These are phyloP conservation scores for Colletotrichum somersetense DNA, from an alignment of 2,329 filamentous ascomycete species.

Conservation along the genomic window DNA sequence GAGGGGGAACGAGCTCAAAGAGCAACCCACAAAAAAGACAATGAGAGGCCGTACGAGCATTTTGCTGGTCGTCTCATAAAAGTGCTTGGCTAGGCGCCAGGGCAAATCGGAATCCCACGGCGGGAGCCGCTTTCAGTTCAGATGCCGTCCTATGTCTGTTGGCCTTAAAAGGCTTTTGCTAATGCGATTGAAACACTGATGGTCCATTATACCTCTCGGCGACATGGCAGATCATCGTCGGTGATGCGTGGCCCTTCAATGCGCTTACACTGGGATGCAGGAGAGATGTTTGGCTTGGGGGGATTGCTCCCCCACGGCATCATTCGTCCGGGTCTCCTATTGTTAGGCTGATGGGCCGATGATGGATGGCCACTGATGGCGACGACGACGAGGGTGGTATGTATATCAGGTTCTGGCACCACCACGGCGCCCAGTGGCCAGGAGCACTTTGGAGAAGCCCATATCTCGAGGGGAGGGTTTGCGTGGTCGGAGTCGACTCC, in stretches of 20 bases:
- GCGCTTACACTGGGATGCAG: background rate
- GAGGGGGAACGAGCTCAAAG: background rate
- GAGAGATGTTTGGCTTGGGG: background rate
- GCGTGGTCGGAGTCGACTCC: background rate
- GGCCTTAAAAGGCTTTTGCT: background rate
- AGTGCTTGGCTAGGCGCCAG: background rate
- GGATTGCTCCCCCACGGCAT: no score
- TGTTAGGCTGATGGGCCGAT: no score
- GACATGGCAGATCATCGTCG: background rate
- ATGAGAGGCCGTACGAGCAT: background rate
- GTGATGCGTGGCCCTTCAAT: background rate
- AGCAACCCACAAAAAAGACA: background rate
- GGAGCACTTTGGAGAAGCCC: background rate
- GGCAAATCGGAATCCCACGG: conserved; percentile 13
- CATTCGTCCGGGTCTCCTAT: no score
- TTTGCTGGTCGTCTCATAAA: background rate
- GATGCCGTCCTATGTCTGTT: background rate
- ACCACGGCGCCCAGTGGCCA: background rate
- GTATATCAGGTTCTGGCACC: background rate
- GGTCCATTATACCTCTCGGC: conserved; percentile 5
- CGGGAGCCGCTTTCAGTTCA: conserved; percentile 1
- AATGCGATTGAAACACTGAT: conserved; percentile 22
- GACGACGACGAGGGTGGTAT: background rate
- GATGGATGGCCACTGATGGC: no score
- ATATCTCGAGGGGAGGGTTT: conserved; percentile 1